phyloP scores from a whole-genome alignment of 257 asterid genomes.

The Marsdenia floribunda region DNA sequence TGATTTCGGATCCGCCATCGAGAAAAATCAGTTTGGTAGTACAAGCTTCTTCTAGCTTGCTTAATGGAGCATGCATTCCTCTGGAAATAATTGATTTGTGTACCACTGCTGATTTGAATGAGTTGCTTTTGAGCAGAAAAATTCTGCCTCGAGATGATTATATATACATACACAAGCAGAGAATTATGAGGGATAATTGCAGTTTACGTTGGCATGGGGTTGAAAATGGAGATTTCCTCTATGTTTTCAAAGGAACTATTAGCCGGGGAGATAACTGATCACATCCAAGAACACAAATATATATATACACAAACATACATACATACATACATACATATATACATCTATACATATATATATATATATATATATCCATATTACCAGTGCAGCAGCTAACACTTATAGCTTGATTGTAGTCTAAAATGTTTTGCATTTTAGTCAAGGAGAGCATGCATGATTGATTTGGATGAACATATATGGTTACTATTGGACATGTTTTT shows the following conservation, averaged over 20 bases:
- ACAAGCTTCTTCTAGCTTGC: slow-evolving; percentile 57
- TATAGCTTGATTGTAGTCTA: too few species aligned
- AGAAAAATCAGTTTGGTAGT: slow-evolving; percentile 43
- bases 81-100: slow-evolving; percentile 50
- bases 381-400: too few species aligned
- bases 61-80: slow-evolving; percentile 50
- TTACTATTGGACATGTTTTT: too few species aligned
- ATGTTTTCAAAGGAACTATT: slow-evolving; percentile 66
- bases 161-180: slow-evolving; percentile 70
- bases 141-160: slow-evolving; percentile 65
- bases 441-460: too few species aligned
- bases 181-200: slow-evolving; percentile 60
- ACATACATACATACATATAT: too few species aligned
- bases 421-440: too few species aligned
- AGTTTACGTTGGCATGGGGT: slow-evolving; percentile 88
- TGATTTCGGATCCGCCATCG: slow-evolving; percentile 32
- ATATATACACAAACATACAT: too few species aligned
- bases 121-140: slow-evolving; percentile 35
- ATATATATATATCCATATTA: too few species aligned
- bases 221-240: slow-evolving; percentile 55
- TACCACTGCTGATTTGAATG: slow-evolving; percentile 41
- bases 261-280: slow-evolving; percentile 14
- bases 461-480: too few species aligned
- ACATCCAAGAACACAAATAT: too few species aligned
- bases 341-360: too few species aligned